Percentiles rank a stretch among this genome's conserved stretches.
phyloP scores from a whole-genome alignment of 345 rosid species.

The Cochlearia excelsa region DNA sequence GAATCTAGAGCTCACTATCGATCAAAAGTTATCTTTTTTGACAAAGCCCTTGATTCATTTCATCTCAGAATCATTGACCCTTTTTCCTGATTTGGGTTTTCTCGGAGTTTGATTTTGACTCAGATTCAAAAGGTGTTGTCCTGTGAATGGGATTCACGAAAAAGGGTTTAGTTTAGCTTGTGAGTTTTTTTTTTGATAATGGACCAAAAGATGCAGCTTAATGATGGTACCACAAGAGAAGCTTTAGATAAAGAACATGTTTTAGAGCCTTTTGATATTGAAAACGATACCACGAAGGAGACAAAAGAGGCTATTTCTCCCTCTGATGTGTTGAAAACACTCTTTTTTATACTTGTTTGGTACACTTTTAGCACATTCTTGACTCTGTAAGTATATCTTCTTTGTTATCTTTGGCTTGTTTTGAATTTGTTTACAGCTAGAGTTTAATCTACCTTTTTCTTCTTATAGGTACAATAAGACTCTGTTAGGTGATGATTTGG shows the following conservation, averaged over 20 bases:
- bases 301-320: slow-evolving; percentile 45
- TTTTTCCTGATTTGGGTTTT: too few relatives aligned
- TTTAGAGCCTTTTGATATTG: slow-evolving; percentile 47
- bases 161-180: too few relatives aligned
- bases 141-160: too few relatives aligned
- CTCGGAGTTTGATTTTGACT: too few relatives aligned
- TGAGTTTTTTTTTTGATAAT: slow-evolving; percentile 16
- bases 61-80: too few relatives aligned
- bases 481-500: slow-evolving; percentile 88
- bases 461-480: slow-evolving; percentile 85
- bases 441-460: slow-evolving; percentile 13
- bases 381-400: slow-evolving; percentile 76
- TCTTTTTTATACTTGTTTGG: slow-evolving; percentile 96
- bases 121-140: too few relatives aligned
- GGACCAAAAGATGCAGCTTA: slow-evolving; percentile 48
- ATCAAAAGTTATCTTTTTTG: too few relatives aligned
- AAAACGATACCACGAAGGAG: slow-evolving; percentile 46
- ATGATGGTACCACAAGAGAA: slow-evolving; percentile 38
- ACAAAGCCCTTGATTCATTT: too few relatives aligned
- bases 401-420: not conserved
- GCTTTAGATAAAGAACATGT: slow-evolving; percentile 37
- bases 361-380: slow-evolving; percentile 98
- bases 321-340: slow-evolving; percentile 77
- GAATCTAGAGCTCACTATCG: too few relatives aligned
- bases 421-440: not conserved